Evolutionary conservation across 169 alveolate genomes (phyloP), one percentile per base, ranked within the genome.

Genomic region (Cryptosporidium muris): DNA sequence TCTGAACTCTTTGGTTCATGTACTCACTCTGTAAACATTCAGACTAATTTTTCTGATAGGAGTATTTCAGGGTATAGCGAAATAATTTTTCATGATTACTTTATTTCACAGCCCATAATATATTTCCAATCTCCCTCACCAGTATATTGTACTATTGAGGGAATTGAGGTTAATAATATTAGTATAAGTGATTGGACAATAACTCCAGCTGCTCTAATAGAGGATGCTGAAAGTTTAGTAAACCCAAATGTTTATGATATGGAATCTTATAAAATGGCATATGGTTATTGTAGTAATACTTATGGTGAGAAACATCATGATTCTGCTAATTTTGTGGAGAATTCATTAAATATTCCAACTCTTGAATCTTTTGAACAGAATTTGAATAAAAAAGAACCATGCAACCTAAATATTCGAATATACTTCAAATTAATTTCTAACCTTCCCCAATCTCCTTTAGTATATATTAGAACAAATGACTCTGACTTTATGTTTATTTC

Each of bases 91-190:
- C 74, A 62, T 48, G 60, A 47, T 54, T 43, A 54, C 8, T 40
- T 38, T 3, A 68, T 25, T 25, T 25, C 25, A 25, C 25, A 25
- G 25, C 54, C 54, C 12, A 47, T 42, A 40, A 43, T 74, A 25
- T 74, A 38, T 34, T 43, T 74, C 25, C 85, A 74, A 45, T 34
- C 85, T 5, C 85, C 85, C n/a, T 62, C 85, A n/a, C 9, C 43
- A 7, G n/a, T 37, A 12, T 74, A 58, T 74, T 74, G 85, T 9
- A 3, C 12, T 14, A 58, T 74, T 74, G 47, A 12, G 12, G 54
- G 74, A 43, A 63, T 74, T 14, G 68, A 74, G 47, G 43, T 74
- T 42, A 74, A 74, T 14, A 62, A 51, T 14, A 14, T 1, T 37
- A 3, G 34, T 3, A 47, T 60, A 25, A 63, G 60, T 48, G 67